phyloP scores from a whole-genome alignment of 164 flowering plant species.

The Nymphaea colorata region DNA sequence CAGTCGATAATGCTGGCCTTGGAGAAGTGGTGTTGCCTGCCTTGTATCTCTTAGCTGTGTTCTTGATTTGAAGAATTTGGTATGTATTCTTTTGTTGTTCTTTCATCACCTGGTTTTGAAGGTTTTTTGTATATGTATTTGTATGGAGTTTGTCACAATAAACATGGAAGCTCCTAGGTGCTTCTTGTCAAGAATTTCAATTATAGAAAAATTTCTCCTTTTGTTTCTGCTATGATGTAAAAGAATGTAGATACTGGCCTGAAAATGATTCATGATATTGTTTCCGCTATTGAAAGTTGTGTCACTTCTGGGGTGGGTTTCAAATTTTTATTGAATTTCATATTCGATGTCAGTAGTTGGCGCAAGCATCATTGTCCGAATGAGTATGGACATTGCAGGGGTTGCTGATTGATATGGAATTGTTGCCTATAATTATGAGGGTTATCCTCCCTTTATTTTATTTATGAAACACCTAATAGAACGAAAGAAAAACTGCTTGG shows the following conservation, averaged over 20 bases:
- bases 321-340: too few relatives aligned
- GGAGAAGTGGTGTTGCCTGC: constrained; percentile 46
- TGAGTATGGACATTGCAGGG: too few relatives aligned
- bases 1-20: constrained; percentile 55
- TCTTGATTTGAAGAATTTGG: constrained; percentile 4
- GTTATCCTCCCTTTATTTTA: too few relatives aligned
- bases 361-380: too few relatives aligned
- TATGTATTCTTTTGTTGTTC: constrained; percentile 5
- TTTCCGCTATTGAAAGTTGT: too few relatives aligned
- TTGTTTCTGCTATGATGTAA: not conserved
- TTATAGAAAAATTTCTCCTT: not conserved
- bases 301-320: too few relatives aligned
- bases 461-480: too few relatives aligned
- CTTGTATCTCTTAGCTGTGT: constrained; percentile 30
- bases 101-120: not conserved
- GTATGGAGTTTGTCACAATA: not conserved
- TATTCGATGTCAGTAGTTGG: too few relatives aligned
- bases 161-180: not conserved
- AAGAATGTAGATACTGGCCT: not conserved
- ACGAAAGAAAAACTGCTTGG: too few relatives aligned
- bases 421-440: too few relatives aligned
- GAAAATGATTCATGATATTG: not conserved
- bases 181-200: not conserved
- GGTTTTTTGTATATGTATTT: too few relatives aligned
- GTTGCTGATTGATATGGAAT: too few relatives aligned